Conservation (phyloP, 768 basidiomycete species). For the Fomitopsis pulvina region DNA sequence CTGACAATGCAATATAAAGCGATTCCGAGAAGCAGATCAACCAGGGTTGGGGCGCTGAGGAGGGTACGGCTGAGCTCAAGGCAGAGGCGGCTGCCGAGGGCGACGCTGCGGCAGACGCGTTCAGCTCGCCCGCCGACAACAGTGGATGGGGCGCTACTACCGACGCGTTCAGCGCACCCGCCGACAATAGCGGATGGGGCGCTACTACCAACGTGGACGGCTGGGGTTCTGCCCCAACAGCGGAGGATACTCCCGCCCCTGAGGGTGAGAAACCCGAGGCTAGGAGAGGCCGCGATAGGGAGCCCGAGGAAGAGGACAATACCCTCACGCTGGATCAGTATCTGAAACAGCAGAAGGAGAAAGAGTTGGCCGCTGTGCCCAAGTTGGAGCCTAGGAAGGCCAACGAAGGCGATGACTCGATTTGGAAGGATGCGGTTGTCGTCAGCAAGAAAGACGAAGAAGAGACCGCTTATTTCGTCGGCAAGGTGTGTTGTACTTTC, state of each 20-base stretch:
- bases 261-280: conserved; percentile 25
- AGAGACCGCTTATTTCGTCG: conserved; percentile 73
- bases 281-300: conserved; percentile 43
- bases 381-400: conserved; percentile 76
- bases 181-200: conserved; percentile 31
- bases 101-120: conserved; percentile 59
- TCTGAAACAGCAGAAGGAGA: conserved; percentile 74
- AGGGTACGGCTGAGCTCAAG: conserved; percentile 78
- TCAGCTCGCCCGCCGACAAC: conserved; percentile 20
- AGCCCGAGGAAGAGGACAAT: conserved; percentile 86
- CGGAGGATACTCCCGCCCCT: conserved; percentile 25
- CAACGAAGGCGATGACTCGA: conserved; percentile 69
- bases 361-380: conserved; percentile 52
- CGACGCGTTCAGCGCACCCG: conserved; percentile 12
- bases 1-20: conserved; percentile 31
- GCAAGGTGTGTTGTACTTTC: conserved; percentile 61
- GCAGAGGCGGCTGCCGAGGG: conserved; percentile 66
- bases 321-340: conserved; percentile 93
- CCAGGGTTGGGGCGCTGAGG: conserved; percentile 93
- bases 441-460: conserved; percentile 58
- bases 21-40: conserved; percentile 95
- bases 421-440: conserved; percentile 68
- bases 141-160: conserved; percentile 32
- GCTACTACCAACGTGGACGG: conserved; percentile 23
- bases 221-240: conserved; percentile 23